phyloP scores from a whole-genome alignment of 768 basidiomycete species.

The Hydnomerulius pinastri region DNA sequence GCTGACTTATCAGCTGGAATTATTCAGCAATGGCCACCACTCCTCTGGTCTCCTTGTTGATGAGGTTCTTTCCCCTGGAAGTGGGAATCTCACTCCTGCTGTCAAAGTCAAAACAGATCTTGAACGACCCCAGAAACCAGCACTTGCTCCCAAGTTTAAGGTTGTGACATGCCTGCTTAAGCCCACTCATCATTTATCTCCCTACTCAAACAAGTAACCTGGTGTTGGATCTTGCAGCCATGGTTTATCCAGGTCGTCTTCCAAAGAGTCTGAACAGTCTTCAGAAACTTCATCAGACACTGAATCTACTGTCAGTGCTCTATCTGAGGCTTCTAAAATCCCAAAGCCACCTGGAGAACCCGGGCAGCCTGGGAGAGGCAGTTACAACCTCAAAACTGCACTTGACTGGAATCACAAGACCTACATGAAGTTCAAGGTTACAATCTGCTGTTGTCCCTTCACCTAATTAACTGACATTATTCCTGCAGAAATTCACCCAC shows the following conservation, averaged over 20 bases:
- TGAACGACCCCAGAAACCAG: background rate
- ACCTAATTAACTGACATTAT: background rate
- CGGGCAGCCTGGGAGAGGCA: conserved; percentile 22
- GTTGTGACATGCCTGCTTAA: too few species aligned
- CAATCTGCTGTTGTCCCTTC: background rate
- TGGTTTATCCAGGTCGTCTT: too few species aligned
- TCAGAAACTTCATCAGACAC: background rate
- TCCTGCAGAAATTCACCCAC: background rate
- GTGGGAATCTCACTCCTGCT: too few species aligned
- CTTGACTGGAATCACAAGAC: conserved; percentile 20
- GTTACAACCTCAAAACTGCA: conserved; percentile 24
- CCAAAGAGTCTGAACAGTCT: too few species aligned
- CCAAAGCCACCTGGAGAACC: conserved; percentile 27
- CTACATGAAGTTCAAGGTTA: conserved; percentile 24
- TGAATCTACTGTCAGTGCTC: background rate
- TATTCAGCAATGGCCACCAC: background rate
- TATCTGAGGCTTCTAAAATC: conserved; percentile 16
- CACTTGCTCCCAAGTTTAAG: too few species aligned
- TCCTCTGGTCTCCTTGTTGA: background rate
- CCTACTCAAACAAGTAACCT: background rate
- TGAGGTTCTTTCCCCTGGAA: too few species aligned
- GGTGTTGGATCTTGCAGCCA: too few species aligned
- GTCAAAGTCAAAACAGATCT: too few species aligned
- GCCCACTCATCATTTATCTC: too few species aligned
- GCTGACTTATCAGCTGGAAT: conserved; percentile 2